phyloP scores from a whole-genome alignment of 176 grass and related monocot genomes.

The Elaeis guineensis region DNA sequence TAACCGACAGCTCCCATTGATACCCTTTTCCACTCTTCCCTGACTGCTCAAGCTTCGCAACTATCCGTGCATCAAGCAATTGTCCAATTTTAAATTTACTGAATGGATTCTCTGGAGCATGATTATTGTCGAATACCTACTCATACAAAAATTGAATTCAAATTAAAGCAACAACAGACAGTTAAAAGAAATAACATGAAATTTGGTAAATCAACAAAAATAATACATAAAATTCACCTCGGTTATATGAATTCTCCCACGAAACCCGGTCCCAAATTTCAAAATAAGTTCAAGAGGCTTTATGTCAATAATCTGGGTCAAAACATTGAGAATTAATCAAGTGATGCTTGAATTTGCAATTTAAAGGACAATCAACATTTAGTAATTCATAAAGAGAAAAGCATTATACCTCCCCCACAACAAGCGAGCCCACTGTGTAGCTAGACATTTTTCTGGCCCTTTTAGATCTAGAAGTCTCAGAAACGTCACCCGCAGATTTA shows the following conservation, averaged over 20 bases:
- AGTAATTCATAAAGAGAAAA: slow-evolving; percentile 6
- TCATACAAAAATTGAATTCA: not conserved
- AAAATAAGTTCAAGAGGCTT: slow-evolving; percentile 74
- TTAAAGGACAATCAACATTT: too few species aligned
- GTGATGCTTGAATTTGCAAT: not conserved
- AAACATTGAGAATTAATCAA: slow-evolving; percentile 14
- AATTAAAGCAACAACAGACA: too few species aligned
- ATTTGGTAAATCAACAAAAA: too few species aligned
- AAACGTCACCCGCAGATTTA: slow-evolving; percentile 39
- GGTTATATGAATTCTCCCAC: slow-evolving; percentile 84
- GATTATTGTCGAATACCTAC: slow-evolving; percentile 54
- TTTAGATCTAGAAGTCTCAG: slow-evolving; percentile 41
- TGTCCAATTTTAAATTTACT: slow-evolving; percentile 57
- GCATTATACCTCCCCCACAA: slow-evolving; percentile 63
- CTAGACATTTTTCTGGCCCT: slow-evolving; percentile 53
- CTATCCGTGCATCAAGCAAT: slow-evolving; percentile 50
- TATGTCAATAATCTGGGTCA: slow-evolving; percentile 58
- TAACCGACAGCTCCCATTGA: slow-evolving; percentile 81
- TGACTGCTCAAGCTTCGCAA: slow-evolving; percentile 45
- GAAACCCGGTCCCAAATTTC: slow-evolving; percentile 59
- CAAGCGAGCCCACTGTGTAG: slow-evolving; percentile 63
- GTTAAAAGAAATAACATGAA: too few species aligned
- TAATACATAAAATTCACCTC: slow-evolving; percentile 37
- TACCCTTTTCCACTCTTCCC: slow-evolving; percentile 48
- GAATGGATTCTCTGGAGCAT: slow-evolving; percentile 58